Base-by-base conservation (phyloP, 1,284 basidiomycete species). In the Puccinia coronata region DNA sequence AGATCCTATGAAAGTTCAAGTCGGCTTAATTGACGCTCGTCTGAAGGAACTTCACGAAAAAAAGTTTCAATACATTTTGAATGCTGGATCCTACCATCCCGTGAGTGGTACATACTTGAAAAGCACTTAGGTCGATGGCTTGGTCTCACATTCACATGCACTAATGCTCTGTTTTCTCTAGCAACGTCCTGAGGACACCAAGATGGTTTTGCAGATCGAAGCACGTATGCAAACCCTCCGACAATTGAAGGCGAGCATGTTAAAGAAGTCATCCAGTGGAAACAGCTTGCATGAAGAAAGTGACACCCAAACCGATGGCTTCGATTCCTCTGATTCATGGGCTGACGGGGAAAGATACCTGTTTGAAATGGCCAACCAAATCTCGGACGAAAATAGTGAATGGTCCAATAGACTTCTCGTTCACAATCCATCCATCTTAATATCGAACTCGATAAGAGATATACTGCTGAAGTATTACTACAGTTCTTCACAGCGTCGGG, bases 361-460 rank as follows among this genome's bases (percentile, higher is more conserved):
- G 72, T 65, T 63, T 51, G 80, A 81, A 61, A 72, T 81, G 51
- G 72, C 80, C 12, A 67, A 69, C 25, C 80, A 81, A 81, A 51
- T 81, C 47, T 59, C 70, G 39, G 80, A 81, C 55, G 72, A 81
- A 47, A 81, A 67, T 55, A 81, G 63, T 43, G 72, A 65, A 83
- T 96, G 97, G 86, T 91, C 93, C 85, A 93, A 96, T 84, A 94
- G 96, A 28, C 93, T 95, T 85, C 92, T 97, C 84, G 89, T 96
- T 14, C 95, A 98, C 87, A 92, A 91, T 82, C 95, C 95, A 0
- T 92, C 91, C 73, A 89, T 97, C 65, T 92, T 92, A 85, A 89
- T 95, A 87, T 92, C 92, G 84, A 92, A 92, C 85, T 88, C 90
- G 23, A 91, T 92, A 20, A 91, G 95, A 51, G 86, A 95, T 90